Conservation (phyloP, 345 rosid genomes). For the Eucalyptus globulus region DNA sequence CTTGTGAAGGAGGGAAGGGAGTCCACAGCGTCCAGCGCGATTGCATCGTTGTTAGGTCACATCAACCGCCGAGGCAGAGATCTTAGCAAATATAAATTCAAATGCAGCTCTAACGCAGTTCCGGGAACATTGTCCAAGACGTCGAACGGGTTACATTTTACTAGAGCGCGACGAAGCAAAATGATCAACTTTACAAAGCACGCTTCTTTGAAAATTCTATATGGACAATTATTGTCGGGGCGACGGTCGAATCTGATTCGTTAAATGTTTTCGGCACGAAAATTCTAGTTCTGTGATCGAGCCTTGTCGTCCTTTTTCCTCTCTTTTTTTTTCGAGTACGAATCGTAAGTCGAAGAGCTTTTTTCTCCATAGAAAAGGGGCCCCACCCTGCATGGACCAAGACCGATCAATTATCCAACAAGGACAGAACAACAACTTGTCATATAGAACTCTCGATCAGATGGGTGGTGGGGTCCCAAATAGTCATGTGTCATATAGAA, state of each 20-base stretch:
- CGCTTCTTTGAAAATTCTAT: background rate
- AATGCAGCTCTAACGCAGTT: background rate
- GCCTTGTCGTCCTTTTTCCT: background rate
- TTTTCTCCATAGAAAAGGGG: background rate
- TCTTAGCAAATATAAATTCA: background rate
- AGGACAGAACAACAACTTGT: background rate
- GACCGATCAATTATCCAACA: background rate
- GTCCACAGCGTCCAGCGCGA: background rate
- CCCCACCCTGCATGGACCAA: background rate
- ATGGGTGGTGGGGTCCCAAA: no score
- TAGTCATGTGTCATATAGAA: background rate
- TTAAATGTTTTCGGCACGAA: rapidly evolving
- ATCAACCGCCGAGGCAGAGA: background rate
- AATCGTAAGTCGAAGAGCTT: background rate
- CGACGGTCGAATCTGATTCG: background rate
- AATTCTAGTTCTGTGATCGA: background rate
- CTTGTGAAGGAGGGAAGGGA: background rate
- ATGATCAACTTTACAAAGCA: background rate
- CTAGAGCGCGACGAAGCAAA: background rate
- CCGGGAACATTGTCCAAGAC: background rate
- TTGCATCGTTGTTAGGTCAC: background rate
- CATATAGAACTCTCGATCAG: background rate
- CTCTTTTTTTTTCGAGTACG: no score
- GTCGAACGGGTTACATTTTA: background rate
- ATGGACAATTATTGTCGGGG: background rate